Base-by-base conservation (phyloP, 768 basidiomycete species). In the Tubosaeta brunneosetosa region DNA sequence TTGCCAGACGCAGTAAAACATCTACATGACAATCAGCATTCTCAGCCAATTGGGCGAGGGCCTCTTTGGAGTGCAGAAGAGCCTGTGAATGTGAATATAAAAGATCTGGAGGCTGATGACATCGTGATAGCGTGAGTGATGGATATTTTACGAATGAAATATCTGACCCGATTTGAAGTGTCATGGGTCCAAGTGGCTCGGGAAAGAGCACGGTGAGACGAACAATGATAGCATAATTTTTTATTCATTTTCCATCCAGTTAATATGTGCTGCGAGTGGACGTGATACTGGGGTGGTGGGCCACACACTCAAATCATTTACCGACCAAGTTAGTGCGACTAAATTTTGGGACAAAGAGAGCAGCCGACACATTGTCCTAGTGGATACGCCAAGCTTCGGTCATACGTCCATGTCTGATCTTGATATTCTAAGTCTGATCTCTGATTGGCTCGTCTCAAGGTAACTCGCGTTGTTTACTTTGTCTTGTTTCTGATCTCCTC, bases 371-470 rank as follows among this genome's bases (percentile, higher is more conserved):
- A 26, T 63, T 4, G 62, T 63, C 13, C 31, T 66, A 4, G 62
- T 67, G 32, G 65, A 67, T 17, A 66, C 63, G 0, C 65, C 66
- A 0, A 52, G 64, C 1, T 66, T 66, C 37, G 54, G 64, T 12
- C 56, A 61, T 36, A 64, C 57, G 11, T 43, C 2, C 17, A 47
- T 49, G 42, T 44, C 57, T 25, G 65, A 63, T 29, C 14, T 50
- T n/a, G 47, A 55, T 1, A 41, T 59, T 22, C 29, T 61, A 25
- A 34, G 44, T 55, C 25, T 40, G 27, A 48, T 48, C 4, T 27
- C 47, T 6, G n/a, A 29, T 5, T 48, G 47, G 47, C 27, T 48
- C 11, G 17, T 36, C 36, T 36, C 36, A 14, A 36, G 36, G 36
- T 36, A n/a, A 36, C 16, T 14, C 6, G 2, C 8, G 36, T 36